These are phyloP conservation scores for Camellia sinensis DNA, from an alignment of 148 eudicot species.

Conservation along the genomic window DNA sequence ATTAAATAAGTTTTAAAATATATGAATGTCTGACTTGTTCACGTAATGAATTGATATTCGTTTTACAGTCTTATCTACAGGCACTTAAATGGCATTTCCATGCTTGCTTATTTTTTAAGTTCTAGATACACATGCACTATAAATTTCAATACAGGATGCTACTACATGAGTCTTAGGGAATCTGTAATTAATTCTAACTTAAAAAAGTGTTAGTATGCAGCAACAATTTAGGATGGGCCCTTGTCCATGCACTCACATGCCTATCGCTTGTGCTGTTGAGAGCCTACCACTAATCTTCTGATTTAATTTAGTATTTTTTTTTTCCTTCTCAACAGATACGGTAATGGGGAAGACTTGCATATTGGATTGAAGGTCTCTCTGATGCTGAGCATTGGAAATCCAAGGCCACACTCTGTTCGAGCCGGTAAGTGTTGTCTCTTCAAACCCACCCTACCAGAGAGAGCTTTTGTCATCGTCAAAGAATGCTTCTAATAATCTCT, in stretches of 20 bases:
- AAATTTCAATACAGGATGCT: not conserved
- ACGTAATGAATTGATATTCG: no score
- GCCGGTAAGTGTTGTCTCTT: slow-evolving; percentile 24
- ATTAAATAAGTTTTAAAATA: no score
- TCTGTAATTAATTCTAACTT: slow-evolving; percentile 14
- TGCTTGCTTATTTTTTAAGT: not conserved
- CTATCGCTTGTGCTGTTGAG: slow-evolving; percentile 22
- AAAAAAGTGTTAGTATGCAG: slow-evolving; percentile 17
- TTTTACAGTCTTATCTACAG: no score
- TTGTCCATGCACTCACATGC: slow-evolving; percentile 24
- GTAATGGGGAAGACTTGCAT: slow-evolving; percentile 6
- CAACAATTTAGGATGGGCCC: slow-evolving; percentile 15
- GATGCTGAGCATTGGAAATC: slow-evolving; percentile 27
- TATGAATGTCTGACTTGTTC: no score
- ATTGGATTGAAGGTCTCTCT: slow-evolving; percentile 10
- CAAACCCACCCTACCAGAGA: not conserved
- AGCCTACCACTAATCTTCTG: not conserved
- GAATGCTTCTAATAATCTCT: slow-evolving; percentile 25
- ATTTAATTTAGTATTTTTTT: not conserved
- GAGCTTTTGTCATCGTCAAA: slow-evolving; percentile 15
- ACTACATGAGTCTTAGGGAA: slow-evolving; percentile 8
- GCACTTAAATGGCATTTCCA: not conserved
- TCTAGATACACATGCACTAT: not conserved
- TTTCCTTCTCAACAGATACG: slow-evolving; percentile 5
- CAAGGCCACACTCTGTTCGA: slow-evolving; percentile 28